A percentile compares a stretch with the other conserved stretches of the same genome.
Evolutionary conservation across 306 rosid genomes (phyloP).

Genomic region (Rosa multiflora): DNA sequence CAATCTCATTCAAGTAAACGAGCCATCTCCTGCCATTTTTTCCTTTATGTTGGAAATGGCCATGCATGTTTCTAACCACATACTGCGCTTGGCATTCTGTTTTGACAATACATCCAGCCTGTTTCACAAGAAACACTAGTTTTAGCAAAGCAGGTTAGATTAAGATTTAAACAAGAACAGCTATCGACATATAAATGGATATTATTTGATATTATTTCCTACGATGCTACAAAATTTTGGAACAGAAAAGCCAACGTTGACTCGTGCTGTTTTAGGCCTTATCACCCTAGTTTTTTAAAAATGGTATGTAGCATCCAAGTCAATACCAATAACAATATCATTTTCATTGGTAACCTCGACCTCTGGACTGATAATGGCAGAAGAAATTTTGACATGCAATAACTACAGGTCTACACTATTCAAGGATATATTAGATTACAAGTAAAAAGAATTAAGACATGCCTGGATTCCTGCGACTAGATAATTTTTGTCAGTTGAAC

Average conservation of each 20-base stretch:
- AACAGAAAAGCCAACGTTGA: background rate
- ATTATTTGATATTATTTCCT: background rate
- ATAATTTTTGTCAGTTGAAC: constrained; percentile 35
- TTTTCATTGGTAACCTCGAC: background rate
- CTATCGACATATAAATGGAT: background rate
- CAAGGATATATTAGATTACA: background rate
- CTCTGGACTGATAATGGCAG: too few species aligned
- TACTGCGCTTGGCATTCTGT: constrained; percentile 28
- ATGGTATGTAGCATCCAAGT: background rate
- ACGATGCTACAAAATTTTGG: background rate
- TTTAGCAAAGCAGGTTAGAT: background rate
- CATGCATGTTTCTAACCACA: constrained; percentile 24
- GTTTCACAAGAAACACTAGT: constrained; percentile 11
- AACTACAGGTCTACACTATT: background rate
- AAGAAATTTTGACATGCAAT: background rate
- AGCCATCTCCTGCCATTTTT: constrained; percentile 32
- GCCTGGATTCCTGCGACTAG: constrained; percentile 33
- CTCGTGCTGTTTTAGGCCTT: background rate
- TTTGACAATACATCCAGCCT: constrained; percentile 33
- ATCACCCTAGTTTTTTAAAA: background rate
- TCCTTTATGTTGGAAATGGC: constrained; percentile 14
- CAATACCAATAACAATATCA: background rate
- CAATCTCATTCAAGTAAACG: constrained; percentile 38
- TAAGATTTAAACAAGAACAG: background rate
- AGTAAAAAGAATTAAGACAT: background rate